Evolutionary conservation across 805 yeast species (phyloP).

Genomic region (Saturnispora gosingensis): DNA sequence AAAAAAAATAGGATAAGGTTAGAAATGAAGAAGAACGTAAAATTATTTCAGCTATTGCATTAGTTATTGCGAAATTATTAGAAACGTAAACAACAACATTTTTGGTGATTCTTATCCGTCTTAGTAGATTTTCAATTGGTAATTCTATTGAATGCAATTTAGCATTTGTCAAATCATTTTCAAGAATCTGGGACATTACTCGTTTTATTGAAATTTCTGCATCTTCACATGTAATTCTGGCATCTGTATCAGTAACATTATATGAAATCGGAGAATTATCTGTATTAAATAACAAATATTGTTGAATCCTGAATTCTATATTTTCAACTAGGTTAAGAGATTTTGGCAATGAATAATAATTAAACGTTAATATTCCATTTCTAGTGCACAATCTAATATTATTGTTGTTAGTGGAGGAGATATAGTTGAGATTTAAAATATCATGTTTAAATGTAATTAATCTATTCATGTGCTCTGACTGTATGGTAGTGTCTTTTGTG

Average conservation of each 20-base stretch:
- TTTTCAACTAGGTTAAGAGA: conserved; percentile 21
- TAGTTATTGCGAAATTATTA: conserved; percentile 13
- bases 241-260: conserved; percentile 29
- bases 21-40: conserved; percentile 15
- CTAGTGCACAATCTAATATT: conserved; percentile 34
- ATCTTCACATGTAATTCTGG: conserved; percentile 30
- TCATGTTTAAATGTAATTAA: conserved; percentile 45
- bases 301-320: conserved; percentile 70
- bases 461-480: conserved; percentile 68
- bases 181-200: conserved; percentile 48
- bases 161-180: conserved; percentile 47
- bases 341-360: conserved; percentile 30
- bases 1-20: conserved; percentile 13
- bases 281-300: conserved; percentile 60
- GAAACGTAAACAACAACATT: conserved; percentile 18
- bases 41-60: conserved; percentile 3
- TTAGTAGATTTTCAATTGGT: conserved; percentile 40
- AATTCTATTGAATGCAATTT: conserved; percentile 31
- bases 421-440: conserved; percentile 48
- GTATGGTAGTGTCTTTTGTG: conserved; percentile 1
- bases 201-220: conserved; percentile 42
- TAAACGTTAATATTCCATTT: conserved; percentile 56
- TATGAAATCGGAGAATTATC: conserved; percentile 15
- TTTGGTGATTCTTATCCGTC: conserved; percentile 31
- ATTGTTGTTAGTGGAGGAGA: not conserved